Evolutionary conservation across 164 flowering plant species (phyloP).

Genomic region (Tetracentron sinense): DNA sequence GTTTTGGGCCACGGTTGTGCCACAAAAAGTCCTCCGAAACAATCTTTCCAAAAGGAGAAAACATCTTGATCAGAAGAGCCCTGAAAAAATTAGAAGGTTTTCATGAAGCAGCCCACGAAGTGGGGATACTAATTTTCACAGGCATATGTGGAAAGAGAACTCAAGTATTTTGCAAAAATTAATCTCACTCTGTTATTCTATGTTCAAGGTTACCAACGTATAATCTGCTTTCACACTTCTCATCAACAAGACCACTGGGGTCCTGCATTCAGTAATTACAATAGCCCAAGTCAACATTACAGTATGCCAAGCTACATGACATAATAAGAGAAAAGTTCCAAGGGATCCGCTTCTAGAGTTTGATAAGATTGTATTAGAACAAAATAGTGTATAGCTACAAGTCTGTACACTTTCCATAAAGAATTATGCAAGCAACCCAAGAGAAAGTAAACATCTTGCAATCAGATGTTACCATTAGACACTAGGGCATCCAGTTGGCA

Average conservation of each 20-base stretch:
- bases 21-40: constrained; percentile 73
- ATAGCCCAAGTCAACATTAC: not conserved
- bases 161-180: not conserved
- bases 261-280: constrained; percentile 39
- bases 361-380: no score
- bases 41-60: constrained; percentile 86
- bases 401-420: no score
- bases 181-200: constrained; percentile 74
- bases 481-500: not conserved
- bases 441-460: not conserved
- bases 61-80: constrained; percentile 74
- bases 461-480: no score
- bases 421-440: not conserved
- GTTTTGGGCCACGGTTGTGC: constrained; percentile 89
- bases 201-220: constrained; percentile 81
- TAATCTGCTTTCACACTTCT: constrained; percentile 59
- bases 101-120: not conserved
- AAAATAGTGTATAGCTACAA: no score
- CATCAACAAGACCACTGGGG: constrained; percentile 32
- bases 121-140: not conserved
- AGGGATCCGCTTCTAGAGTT: no score
- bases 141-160: not conserved
- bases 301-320: no score
- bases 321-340: no score
- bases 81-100: constrained; percentile 23